Evolutionary conservation across 495 filamentous ascomycete species (phyloP).

Genomic region (Ascobolus immersus): DNA sequence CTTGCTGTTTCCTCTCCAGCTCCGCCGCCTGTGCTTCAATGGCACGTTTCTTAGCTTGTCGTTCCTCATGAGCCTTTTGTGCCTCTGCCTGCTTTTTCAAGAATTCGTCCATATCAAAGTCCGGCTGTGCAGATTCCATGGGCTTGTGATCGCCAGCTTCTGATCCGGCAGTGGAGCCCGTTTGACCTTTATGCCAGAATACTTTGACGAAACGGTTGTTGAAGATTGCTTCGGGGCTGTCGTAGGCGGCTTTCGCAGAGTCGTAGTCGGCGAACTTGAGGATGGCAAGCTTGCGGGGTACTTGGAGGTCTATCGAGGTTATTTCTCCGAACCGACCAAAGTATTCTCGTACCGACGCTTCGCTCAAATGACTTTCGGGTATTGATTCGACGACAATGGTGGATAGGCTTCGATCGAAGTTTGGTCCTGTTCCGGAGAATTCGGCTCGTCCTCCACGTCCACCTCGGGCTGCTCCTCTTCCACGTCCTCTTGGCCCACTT

Average conservation of each 20-base stretch:
- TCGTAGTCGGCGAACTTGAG: slow-evolving; percentile 54
- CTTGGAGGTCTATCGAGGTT: slow-evolving; percentile 43
- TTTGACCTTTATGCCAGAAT: slow-evolving; percentile 52
- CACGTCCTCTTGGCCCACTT: slow-evolving; percentile 3
- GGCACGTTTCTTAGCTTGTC: slow-evolving; percentile 44
- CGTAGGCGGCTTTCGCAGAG: slow-evolving; percentile 56
- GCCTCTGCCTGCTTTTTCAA: slow-evolving; percentile 48
- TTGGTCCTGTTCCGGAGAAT: slow-evolving; percentile 48
- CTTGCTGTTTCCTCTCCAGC: slow-evolving; percentile 50
- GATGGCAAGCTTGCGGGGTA: slow-evolving; percentile 51
- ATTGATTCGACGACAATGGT: slow-evolving; percentile 84
- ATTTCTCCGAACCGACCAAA: slow-evolving; percentile 71
- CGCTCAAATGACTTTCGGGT: slow-evolving; percentile 60
- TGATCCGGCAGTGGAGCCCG: not conserved
- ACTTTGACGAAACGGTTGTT: slow-evolving; percentile 96
- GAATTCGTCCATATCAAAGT: slow-evolving; percentile 59
- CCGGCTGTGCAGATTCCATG: slow-evolving; percentile 6
- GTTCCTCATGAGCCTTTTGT: slow-evolving; percentile 57
- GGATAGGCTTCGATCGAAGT: slow-evolving; percentile 44
- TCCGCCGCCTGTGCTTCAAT: slow-evolving; percentile 43
- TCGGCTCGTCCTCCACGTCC: slow-evolving; percentile 10
- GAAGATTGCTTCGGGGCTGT: slow-evolving; percentile 82
- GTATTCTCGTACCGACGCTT: slow-evolving; percentile 48
- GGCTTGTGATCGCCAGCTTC: slow-evolving; percentile 22
- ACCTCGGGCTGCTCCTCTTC: slow-evolving; percentile 5